A percentile compares a stretch with the other conserved stretches of the same genome.
These are phyloP conservation scores for Fusarium scirpi DNA, from an alignment of 2,329 filamentous ascomycete genomes.

Conservation along the genomic window DNA sequence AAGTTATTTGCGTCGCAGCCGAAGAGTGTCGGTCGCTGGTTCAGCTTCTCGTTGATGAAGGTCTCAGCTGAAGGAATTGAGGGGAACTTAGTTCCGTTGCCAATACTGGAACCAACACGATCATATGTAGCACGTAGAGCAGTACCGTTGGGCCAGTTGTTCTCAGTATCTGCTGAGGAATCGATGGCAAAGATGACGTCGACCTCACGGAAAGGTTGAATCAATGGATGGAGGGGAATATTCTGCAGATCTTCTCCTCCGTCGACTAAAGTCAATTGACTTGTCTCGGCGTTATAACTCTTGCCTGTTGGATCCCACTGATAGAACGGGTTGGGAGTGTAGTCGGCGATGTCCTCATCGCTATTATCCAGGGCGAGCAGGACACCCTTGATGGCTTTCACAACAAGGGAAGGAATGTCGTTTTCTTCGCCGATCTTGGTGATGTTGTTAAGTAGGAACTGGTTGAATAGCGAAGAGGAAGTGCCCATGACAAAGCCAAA, in stretches of 20 bases:
- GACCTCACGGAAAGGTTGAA: constrained; percentile 62
- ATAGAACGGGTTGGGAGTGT: constrained; percentile 69
- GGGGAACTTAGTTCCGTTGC: constrained; percentile 69
- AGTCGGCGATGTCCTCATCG: constrained; percentile 81
- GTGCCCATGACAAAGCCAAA: constrained; percentile 85
- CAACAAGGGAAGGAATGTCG: constrained; percentile 55
- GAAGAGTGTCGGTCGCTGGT: constrained; percentile 72
- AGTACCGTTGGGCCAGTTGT: constrained; percentile 71
- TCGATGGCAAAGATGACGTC: constrained; percentile 75
- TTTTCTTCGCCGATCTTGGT: constrained; percentile 63
- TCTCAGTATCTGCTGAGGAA: constrained; percentile 70
- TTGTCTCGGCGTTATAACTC: constrained; percentile 57
- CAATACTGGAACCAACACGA: constrained; percentile 61
- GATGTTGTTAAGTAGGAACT: constrained; percentile 65
- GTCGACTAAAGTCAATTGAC: constrained; percentile 78
- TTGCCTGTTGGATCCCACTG: constrained; percentile 61
- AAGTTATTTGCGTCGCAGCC: constrained; percentile 68
- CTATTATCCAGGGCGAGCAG: constrained; percentile 65
- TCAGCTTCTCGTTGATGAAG: constrained; percentile 70
- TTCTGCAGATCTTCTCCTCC: constrained; percentile 85
- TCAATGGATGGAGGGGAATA: constrained; percentile 77
- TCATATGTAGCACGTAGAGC: constrained; percentile 69
- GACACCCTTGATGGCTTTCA: constrained; percentile 61
- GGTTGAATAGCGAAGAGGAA: constrained; percentile 84
- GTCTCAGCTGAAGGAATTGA: constrained; percentile 66